Conservation (phyloP, 2,329 filamentous ascomycete species). For the Venturia asperata region DNA sequence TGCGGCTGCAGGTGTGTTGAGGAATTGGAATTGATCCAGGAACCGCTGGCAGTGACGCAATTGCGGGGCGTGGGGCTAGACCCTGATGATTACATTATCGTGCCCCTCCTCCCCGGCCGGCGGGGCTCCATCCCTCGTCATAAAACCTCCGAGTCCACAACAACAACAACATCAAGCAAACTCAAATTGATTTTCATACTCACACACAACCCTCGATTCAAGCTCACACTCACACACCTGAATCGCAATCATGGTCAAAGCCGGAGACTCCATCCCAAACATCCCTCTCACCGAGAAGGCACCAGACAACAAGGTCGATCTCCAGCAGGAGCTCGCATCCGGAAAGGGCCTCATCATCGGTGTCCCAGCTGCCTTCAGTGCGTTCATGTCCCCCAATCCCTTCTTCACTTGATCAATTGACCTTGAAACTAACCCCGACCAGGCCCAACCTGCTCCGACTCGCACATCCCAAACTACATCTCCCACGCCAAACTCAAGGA, state of each 20-base stretch:
- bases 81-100: background rate
- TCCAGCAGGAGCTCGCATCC: slow-evolving; percentile 6
- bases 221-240: background rate
- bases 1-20: no score
- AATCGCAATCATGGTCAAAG: slow-evolving; percentile 10
- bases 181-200: background rate
- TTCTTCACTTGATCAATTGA: background rate
- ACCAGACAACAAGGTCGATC: background rate
- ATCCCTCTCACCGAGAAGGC: background rate
- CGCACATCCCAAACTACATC: slow-evolving; percentile 7
- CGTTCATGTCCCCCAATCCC: background rate
- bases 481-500: slow-evolving; percentile 9
- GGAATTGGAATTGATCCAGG: no score
- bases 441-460: slow-evolving; percentile 7
- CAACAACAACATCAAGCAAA: background rate
- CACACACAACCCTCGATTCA: background rate
- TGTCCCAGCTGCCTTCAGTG: slow-evolving; percentile 9
- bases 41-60: background rate
- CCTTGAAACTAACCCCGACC: background rate
- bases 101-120: no score
- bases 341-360: slow-evolving; percentile 10
- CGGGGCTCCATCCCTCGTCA: background rate
- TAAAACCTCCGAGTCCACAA: no score
- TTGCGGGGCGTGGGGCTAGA: background rate
- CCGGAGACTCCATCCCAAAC: slow-evolving; percentile 2